Percentiles rank a stretch among this genome's conserved stretches.
These are phyloP conservation scores for Fusarium oligoseptatum DNA, from an alignment of 2,329 filamentous ascomycete genomes.

Conservation along the genomic window DNA sequence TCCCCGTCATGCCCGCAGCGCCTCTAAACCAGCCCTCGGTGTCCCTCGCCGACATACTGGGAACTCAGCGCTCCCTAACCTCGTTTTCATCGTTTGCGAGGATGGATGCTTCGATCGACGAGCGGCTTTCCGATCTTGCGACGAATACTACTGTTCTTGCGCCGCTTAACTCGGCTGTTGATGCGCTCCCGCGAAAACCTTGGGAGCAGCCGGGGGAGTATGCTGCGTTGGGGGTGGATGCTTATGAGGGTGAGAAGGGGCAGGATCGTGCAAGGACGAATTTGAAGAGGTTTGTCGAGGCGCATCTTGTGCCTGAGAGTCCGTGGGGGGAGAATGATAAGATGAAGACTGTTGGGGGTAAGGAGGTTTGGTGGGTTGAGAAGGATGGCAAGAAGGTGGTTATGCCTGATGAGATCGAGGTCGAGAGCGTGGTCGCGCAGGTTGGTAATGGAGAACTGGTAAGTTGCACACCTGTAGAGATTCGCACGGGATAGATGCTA, in stretches of 20 bases:
- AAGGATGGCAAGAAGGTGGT: conserved; percentile 77
- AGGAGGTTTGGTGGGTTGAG: conserved; percentile 86
- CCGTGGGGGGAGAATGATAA: conserved; percentile 81
- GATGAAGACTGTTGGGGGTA: conserved; percentile 71
- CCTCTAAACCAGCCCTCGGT: conserved; percentile 62
- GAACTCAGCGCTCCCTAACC: conserved; percentile 81
- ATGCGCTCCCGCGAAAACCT: conserved; percentile 83
- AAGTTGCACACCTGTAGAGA: conserved; percentile 44
- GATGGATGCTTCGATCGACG: conserved; percentile 77
- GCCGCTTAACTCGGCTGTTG: conserved; percentile 86
- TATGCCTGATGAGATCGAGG: conserved; percentile 84
- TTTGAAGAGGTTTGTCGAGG: conserved; percentile 84
- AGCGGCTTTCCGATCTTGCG: conserved; percentile 74
- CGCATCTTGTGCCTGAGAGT: conserved; percentile 80
- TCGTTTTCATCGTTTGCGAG: conserved; percentile 87
- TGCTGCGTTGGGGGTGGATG: conserved; percentile 71
- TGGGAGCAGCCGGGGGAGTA: conserved; percentile 87
- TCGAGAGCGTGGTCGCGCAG: conserved; percentile 78
- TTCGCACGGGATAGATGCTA: neutral
- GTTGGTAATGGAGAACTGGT: conserved; percentile 90
- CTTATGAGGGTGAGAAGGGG: conserved; percentile 82
- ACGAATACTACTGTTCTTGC: conserved; percentile 88
- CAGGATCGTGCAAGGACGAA: conserved; percentile 83
- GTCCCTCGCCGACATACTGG: conserved; percentile 87
- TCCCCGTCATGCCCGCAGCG: conserved; percentile 46